These are phyloP conservation scores for Penicillium macrosclerotiorum DNA, from an alignment of 495 filamentous ascomycete genomes.

Conservation along the genomic window DNA sequence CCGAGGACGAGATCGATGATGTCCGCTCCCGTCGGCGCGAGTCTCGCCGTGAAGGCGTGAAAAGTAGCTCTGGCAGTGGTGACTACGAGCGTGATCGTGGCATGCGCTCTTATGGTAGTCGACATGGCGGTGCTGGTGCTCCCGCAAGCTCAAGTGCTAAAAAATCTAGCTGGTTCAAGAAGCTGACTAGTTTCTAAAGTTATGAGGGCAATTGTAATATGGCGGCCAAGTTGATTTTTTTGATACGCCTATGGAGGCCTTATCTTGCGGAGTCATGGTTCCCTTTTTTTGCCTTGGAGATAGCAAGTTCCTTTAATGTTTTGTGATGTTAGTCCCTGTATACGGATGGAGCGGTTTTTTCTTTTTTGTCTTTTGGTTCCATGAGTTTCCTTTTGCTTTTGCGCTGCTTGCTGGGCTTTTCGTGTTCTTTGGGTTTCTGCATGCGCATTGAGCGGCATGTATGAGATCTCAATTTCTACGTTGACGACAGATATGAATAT, in stretches of 20 bases:
- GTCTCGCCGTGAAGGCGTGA: constrained; percentile 31
- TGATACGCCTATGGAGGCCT: no score
- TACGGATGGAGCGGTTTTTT: constrained; percentile 6
- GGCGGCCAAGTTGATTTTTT: no score
- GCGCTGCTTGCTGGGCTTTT: not conserved
- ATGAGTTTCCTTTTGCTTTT: not conserved
- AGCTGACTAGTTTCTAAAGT: constrained; percentile 36
- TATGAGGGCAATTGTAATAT: not conserved
- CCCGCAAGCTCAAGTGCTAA: constrained; percentile 33
- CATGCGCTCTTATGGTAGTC: constrained; percentile 33
- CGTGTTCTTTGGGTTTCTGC: not conserved
- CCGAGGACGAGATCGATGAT: constrained; percentile 43
- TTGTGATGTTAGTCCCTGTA: constrained; percentile 2
- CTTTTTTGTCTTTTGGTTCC: not conserved
- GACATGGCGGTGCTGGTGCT: constrained; percentile 20
- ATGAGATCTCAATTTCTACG: not conserved
- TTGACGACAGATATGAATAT: constrained; percentile 23
- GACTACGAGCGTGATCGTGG: constrained; percentile 45
- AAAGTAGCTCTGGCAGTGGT: constrained; percentile 42
- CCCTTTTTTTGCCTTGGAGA: no score
- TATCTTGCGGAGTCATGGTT: no score
- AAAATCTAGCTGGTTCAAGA: constrained; percentile 49
- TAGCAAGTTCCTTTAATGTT: not conserved
- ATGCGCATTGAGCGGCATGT: not conserved
- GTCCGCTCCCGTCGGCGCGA: constrained; percentile 29